These are phyloP conservation scores for Melaleuca alternifolia DNA, from an alignment of 345 rosid species.

Conservation along the genomic window DNA sequence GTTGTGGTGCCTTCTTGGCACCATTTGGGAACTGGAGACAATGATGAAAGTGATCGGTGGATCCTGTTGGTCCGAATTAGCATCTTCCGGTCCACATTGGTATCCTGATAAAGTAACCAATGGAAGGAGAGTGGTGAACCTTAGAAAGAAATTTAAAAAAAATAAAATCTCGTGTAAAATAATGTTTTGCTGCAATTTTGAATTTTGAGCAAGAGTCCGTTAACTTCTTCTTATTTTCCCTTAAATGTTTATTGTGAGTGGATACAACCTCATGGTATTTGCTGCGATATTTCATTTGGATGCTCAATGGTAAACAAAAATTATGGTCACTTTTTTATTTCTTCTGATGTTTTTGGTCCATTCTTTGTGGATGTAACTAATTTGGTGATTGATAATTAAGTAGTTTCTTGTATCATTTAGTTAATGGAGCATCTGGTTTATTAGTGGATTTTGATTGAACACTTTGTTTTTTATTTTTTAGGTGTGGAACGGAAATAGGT, in stretches of 20 bases:
- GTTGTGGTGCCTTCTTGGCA: background rate
- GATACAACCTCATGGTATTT: background rate
- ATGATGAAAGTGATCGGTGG: background rate
- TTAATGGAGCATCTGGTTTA: background rate
- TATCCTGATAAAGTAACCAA: background rate
- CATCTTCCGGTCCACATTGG: background rate
- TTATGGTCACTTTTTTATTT: background rate
- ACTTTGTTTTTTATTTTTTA: background rate
- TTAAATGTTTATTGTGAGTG: background rate
- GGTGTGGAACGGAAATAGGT: constrained; percentile 46
- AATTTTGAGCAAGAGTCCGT: background rate
- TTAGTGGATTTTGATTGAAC: background rate
- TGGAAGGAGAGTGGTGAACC: background rate
- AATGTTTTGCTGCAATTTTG: background rate
- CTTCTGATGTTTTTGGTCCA: background rate
- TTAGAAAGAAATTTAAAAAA: background rate
- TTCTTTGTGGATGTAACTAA: background rate
- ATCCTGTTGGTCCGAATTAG: background rate
- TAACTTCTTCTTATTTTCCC: background rate
- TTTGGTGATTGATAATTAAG: background rate
- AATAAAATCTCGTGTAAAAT: background rate
- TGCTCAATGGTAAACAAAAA: background rate
- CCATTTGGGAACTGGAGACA: background rate
- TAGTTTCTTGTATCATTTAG: background rate
- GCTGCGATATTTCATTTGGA: background rate